Base-by-base conservation (phyloP, 1,284 basidiomycete genomes). In the Tausonia pullulans region DNA sequence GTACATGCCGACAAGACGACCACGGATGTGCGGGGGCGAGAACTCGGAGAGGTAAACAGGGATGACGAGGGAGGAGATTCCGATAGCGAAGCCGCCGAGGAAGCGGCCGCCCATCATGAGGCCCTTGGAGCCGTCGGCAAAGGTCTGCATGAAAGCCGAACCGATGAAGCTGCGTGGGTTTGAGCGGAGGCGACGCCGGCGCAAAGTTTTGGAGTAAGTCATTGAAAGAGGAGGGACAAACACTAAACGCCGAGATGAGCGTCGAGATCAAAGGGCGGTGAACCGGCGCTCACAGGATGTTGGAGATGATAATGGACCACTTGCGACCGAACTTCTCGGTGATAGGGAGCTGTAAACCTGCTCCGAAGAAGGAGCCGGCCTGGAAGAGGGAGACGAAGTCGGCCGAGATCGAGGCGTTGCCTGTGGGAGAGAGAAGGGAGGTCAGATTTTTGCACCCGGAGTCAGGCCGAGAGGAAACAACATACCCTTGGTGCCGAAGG, bases 1-100 rank as follows among this genome's bases (percentile, higher is more conserved):
- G 70, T 79, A 81, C 56, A 82, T 65, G 45, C 81, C 81, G 63
- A 81, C 76, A 10, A 81, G 72, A 54, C 79, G 76, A 52, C 81
- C 81, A 43, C 81, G 77, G 62, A 81, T 80, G 0, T 78, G 75
- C 11, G 81, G 56, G 5, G 69, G 69, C 0, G 67, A 71, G 27
- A 79, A 75, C 69, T 80, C 78, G 4, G 78, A 76, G 54, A 79
- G 74, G 61, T 68, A 79, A 56, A 75, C 78, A 44, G 80, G 79
- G 68, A 67, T 63, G 40, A 69, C 59, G 54, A 69, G 63, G 5
- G 68, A 71, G 66, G 72, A 69, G 70, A 75, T 67, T 2, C 65
- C 65, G 41, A 67, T 58, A 5, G 57, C 61, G n/a, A 62, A 55
- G 5, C 65, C 65, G 14, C 54, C 62, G n/a, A 67, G 45, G 49